Base-by-base conservation (phyloP, 352 stramenopile genomes). In the Phytopythium helicoides region DNA sequence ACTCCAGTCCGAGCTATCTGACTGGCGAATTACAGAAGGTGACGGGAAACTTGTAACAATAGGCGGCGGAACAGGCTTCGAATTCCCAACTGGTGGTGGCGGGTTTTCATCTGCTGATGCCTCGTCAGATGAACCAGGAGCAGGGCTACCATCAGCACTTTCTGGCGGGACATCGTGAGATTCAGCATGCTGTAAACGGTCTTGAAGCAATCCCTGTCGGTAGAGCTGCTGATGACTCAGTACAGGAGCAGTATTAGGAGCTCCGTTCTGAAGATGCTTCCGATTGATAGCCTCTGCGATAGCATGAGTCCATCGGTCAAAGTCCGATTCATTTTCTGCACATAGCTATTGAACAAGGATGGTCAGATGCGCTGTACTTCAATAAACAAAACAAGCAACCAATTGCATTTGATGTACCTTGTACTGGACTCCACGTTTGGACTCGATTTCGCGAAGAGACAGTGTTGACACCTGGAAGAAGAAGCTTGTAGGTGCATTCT, bases 391-490 rank as follows among this genome's bases (percentile, higher is more conserved):
- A 11, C 14, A 31, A 6, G 37, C 8, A 37, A 47, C 16, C 31
- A 44, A 22, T 42, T 39, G 10, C 26, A 33, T 21, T 18, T 6
- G 1, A 52, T 54, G 19, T 68, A 89, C 79, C 73, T 94, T 94
- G 67, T 89, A 92, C 58, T 94, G 79, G 3, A 89, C 63, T 0
- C 84, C 81, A n/a, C 81, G 77, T 41, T 92, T 92, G 8, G 79
- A 89, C 23, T 92, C 84, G 31, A 89, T 87, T 26, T 92, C 77
- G 14, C 86, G 74, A 16, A 94, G 59, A 15, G 76, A 77, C 0
- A 91, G 54, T 21, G 77, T 92, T 15, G 84, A 92, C 0, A 91
- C 81, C 57, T 94, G 84, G 41, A 94, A 94, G 47, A 92, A 92
- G 53, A 77, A 92, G n/a, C 71, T 73, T 18, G 83, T 92, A 25